Percentiles rank a stretch among this genome's conserved stretches.
Evolutionary conservation across 2,329 filamentous ascomycete genomes (phyloP).

Genomic region (Fonsecaea monophora): DNA sequence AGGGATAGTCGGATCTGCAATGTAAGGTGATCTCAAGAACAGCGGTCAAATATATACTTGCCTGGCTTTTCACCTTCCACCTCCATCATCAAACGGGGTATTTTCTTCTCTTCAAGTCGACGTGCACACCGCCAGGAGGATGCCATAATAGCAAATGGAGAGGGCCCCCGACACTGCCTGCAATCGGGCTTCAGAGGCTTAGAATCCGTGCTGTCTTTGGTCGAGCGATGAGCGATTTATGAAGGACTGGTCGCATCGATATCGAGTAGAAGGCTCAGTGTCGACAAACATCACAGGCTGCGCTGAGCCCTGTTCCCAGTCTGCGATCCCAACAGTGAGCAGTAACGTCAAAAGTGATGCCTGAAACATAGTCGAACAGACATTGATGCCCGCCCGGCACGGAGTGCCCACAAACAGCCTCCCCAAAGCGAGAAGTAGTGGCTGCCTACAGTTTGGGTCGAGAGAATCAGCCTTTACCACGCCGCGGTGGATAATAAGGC

Average conservation of each 20-base stretch:
- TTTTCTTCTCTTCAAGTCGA: background rate
- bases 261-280: background rate
- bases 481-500: background rate
- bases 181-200: conserved; percentile 8
- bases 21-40: background rate
- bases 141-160: conserved; percentile 5
- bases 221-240: background rate
- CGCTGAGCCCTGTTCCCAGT: background rate
- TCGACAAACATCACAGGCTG: background rate
- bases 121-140: background rate
- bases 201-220: conserved; percentile 8
- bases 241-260: conserved; percentile 10
- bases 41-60: background rate
- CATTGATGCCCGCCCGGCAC: background rate
- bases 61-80: background rate
- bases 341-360: background rate
- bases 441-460: background rate
- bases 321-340: background rate
- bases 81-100: background rate
- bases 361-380: background rate
- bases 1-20: background rate
- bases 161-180: background rate
- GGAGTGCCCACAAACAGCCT: background rate
- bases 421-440: background rate
- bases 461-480: background rate